Evolutionary conservation across 169 alveolate species (phyloP), one percentile per base, ranked within the genome.

Genomic region (Cryptosporidium bovis): DNA sequence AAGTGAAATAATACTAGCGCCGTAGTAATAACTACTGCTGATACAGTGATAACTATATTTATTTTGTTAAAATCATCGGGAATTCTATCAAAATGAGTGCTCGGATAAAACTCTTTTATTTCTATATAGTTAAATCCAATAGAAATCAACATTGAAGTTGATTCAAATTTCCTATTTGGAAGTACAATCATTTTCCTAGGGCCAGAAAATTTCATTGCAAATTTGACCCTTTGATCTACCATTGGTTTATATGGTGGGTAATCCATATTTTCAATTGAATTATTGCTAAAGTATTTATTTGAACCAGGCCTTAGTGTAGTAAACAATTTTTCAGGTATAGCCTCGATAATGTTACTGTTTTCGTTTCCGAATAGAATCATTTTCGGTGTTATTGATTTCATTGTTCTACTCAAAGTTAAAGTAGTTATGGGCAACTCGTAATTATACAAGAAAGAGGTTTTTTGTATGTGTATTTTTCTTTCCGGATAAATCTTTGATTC

Each of bases 321-420:
- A 31, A 71, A 53, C 31, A 71, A 36, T 16, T 44, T 62, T 36
- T 77, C 87, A 20, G 87, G 71, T 7, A 77, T 58, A 27, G 65
- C 71, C 29, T 77, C 87, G 2, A 77, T 60, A 29, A 77, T 15
- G 48, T 48, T 62, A n/a, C 65, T 62, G 24, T 44, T 27, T 16
- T 77, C 50, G 15, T 34, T 60, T 2, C 77, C 87, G 36, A 77
- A 60, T 10, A 77, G 27, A 46, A 77, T 56, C 13, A 60, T 8
- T 77, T 77, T 77, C 6, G 87, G 58, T 58, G 87, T 36, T 7
- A 77, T 34, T 13, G 87, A 77, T 24, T 77, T 62, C 18, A 29
- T 2, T 60, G 87, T 77, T n/a, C 12, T 60, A 24, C 87, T 77
- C 27, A 77, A 6, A 34, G 66, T 6, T 24, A 44, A 56, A 27